Evolutionary conservation across 805 yeast genomes (phyloP).

Genomic region (Ogataea polymorpha): DNA sequence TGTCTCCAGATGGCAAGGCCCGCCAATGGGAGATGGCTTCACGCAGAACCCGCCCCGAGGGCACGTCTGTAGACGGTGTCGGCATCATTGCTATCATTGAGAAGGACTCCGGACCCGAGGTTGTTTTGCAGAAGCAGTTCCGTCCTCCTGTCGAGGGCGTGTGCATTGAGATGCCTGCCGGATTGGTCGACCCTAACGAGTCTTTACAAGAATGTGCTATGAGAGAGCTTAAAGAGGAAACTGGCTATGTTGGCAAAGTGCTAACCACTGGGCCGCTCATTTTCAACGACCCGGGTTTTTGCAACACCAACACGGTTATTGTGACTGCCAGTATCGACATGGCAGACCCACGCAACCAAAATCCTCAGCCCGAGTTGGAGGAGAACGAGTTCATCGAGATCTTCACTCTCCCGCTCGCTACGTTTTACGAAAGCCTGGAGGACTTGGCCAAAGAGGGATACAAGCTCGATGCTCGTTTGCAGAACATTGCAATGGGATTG

Average conservation of each 20-base stretch:
- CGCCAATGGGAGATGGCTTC: slow-evolving; percentile 93
- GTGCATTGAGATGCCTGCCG: slow-evolving; percentile 94
- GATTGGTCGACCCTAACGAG: slow-evolving; percentile 84
- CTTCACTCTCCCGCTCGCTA: slow-evolving; percentile 64
- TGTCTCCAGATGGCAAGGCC: slow-evolving; percentile 65
- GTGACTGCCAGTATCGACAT: slow-evolving; percentile 79
- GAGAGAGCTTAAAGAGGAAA: slow-evolving; percentile 87
- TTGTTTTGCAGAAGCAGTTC: slow-evolving; percentile 81
- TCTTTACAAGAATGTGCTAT: slow-evolving; percentile 74
- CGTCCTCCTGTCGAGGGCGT: slow-evolving; percentile 90
- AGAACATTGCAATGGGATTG: slow-evolving; percentile 81
- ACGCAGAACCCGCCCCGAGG: slow-evolving; percentile 66
- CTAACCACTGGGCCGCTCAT: slow-evolving; percentile 26
- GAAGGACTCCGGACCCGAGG: slow-evolving; percentile 37
- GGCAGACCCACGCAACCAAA: slow-evolving; percentile 55
- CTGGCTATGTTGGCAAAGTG: slow-evolving; percentile 81
- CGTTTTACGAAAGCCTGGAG: slow-evolving; percentile 53
- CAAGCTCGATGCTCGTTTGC: slow-evolving; percentile 81
- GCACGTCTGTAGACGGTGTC: slow-evolving; percentile 80
- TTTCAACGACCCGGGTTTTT: slow-evolving; percentile 64
- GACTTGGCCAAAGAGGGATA: slow-evolving; percentile 62
- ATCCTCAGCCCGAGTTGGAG: slow-evolving; percentile 76
- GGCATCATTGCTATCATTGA: slow-evolving; percentile 75
- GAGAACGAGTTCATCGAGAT: slow-evolving; percentile 91
- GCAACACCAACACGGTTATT: slow-evolving; percentile 81